phyloP scores from a whole-genome alignment of 2,329 filamentous ascomycete genomes.

The Exophiala oligosperma region DNA sequence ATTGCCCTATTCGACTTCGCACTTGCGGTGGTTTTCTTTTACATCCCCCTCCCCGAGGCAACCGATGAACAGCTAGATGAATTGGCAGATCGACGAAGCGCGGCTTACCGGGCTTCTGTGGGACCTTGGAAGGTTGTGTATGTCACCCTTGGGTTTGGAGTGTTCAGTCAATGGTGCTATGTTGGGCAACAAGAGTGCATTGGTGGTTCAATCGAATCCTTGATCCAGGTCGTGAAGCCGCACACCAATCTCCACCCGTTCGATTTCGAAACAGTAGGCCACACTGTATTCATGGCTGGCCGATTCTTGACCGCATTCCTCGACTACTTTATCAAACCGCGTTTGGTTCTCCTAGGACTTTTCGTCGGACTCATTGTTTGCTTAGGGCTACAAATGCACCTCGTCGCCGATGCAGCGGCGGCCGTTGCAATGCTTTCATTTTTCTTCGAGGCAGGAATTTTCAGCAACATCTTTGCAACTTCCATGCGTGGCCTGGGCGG shows the following conservation, averaged over 20 bases:
- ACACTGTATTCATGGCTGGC: conserved; percentile 58
- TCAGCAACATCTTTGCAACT: conserved; percentile 60
- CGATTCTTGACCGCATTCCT: conserved; percentile 57
- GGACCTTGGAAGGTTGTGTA: conserved; percentile 53
- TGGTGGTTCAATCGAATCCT: conserved; percentile 49
- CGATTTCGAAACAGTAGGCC: conserved; percentile 55
- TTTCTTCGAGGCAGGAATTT: conserved; percentile 62
- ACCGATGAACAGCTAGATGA: conserved; percentile 61
- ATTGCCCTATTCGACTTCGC: conserved; percentile 62
- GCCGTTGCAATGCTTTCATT: conserved; percentile 54
- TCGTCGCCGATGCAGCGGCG: conserved; percentile 45
- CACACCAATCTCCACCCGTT: conserved; percentile 34
- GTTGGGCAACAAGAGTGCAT: conserved; percentile 61
- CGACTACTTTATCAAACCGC: conserved; percentile 57
- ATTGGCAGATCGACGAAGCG: conserved; percentile 52
- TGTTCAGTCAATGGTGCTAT: conserved; percentile 60
- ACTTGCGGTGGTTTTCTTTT: conserved; percentile 61
- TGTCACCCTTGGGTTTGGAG: conserved; percentile 56
- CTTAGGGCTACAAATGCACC: conserved; percentile 52
- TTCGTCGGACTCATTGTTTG: conserved; percentile 56
- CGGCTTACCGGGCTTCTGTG: conserved; percentile 49
- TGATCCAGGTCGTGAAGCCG: conserved; percentile 41
- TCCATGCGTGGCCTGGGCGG: conserved; percentile 58
- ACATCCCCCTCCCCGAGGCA: conserved; percentile 62
- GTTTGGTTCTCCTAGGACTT: conserved; percentile 56